Evolutionary conservation across 2,329 filamentous ascomycete species (phyloP).

Genomic region (Botrytis galanthina): DNA sequence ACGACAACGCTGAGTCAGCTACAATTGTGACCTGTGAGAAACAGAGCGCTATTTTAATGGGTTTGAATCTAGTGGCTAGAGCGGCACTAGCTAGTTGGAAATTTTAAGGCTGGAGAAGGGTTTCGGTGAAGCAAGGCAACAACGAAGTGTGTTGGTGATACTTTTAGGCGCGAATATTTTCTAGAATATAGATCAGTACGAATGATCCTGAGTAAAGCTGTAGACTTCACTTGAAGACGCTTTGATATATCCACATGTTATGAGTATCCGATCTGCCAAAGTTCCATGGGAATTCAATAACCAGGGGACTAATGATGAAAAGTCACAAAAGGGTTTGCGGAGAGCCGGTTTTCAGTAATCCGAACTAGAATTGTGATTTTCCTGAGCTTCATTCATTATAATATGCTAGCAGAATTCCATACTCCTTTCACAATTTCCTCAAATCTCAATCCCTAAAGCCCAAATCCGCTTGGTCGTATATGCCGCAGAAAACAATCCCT

Average conservation of each 20-base stretch:
- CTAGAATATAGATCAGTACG: too few species aligned
- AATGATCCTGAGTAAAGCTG: not conserved
- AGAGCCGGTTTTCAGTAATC: too few species aligned
- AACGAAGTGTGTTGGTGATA: not conserved
- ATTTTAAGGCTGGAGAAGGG: not conserved
- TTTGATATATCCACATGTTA: not conserved
- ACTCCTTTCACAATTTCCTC: not conserved
- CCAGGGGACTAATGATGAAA: not conserved
- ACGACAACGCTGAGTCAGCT: not conserved
- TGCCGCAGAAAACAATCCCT: not conserved
- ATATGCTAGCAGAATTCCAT: not conserved
- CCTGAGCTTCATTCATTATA: conserved; percentile 2
- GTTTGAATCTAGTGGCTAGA: not conserved
- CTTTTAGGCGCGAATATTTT: not conserved
- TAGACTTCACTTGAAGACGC: not conserved
- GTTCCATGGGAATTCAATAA: not conserved
- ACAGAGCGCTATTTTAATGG: not conserved
- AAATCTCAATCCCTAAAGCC: not conserved
- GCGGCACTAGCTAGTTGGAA: not conserved
- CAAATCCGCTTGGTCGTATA: not conserved
- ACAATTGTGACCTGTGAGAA: not conserved
- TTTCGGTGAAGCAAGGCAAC: not conserved
- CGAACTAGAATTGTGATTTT: not conserved
- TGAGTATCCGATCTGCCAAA: not conserved
- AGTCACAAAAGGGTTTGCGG: not conserved